A percentile compares a stretch with the other conserved stretches of the same genome.
These are phyloP conservation scores for Geotrichum siamense DNA, from an alignment of 1,139 yeast species.

Conservation along the genomic window DNA sequence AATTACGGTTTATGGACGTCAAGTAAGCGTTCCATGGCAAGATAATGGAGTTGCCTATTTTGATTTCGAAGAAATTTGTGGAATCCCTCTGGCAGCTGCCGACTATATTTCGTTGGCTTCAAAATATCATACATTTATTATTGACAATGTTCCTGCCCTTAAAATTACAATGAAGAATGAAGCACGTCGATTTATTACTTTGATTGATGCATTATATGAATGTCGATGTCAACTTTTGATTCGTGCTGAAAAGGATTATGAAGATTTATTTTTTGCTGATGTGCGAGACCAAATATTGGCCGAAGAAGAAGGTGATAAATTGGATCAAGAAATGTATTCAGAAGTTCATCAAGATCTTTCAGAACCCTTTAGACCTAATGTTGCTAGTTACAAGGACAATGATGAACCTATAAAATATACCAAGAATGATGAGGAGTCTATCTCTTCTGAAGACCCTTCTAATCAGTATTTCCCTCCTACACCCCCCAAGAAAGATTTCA, in stretches of 20 bases:
- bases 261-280: slow-evolving; percentile 52
- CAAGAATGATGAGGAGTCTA: slow-evolving; percentile 15
- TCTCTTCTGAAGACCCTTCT: slow-evolving; percentile 12
- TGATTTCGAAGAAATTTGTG: slow-evolving; percentile 51
- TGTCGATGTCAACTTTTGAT: slow-evolving; percentile 53
- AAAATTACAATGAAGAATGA: slow-evolving; percentile 56
- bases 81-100: slow-evolving; percentile 53
- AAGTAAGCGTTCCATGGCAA: slow-evolving; percentile 43
- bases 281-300: slow-evolving; percentile 24
- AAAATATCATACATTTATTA: slow-evolving; percentile 46
- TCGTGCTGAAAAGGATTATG: slow-evolving; percentile 45
- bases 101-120: slow-evolving; percentile 67
- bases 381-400: slow-evolving; percentile 52
- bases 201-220: slow-evolving; percentile 64
- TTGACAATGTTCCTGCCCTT: slow-evolving; percentile 58
- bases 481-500: slow-evolving; percentile 35
- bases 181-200: slow-evolving; percentile 58
- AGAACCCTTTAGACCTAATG: slow-evolving; percentile 65
- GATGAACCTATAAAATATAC: slow-evolving; percentile 25
- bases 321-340: slow-evolving; percentile 64
- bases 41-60: slow-evolving; percentile 43
- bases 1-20: slow-evolving; percentile 51
- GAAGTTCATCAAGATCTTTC: slow-evolving; percentile 53
- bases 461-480: slow-evolving; percentile 14
- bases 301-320: slow-evolving; percentile 28